A percentile compares a stretch with the other conserved stretches of the same genome.
phyloP scores from a whole-genome alignment of 371 early-diverging fungal species.

The Blastocladiella emersonii region DNA sequence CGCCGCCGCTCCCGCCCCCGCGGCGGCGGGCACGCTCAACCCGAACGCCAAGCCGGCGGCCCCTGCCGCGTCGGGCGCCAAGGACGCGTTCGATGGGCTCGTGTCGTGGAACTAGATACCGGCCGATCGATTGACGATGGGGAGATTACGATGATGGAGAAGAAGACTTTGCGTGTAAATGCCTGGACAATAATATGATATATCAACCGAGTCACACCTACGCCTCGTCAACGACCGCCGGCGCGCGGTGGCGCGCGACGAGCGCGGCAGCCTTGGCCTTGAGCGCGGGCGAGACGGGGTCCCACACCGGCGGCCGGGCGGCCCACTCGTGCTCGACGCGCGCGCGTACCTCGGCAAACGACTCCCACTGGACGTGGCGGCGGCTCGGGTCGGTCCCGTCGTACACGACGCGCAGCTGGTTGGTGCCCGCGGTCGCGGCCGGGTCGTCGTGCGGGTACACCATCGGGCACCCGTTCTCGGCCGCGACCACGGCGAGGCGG shows the following conservation, averaged over 20 bases:
- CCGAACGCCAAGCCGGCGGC: no score
- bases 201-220: no score
- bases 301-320: slow-evolving; percentile 9
- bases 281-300: slow-evolving; percentile 11
- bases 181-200: no score
- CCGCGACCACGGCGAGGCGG: slow-evolving; percentile 30
- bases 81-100: no score
- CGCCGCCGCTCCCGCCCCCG: no score
- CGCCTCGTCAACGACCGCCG: no score
- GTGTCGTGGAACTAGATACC: no score
- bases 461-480: slow-evolving; percentile 23
- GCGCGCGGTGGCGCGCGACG: neutral
- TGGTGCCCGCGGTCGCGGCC: slow-evolving; percentile 10
- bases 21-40: no score
- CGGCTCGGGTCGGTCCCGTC: slow-evolving; percentile 24
- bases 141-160: no score
- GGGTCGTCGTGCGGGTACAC: slow-evolving; percentile 20
- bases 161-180: no score
- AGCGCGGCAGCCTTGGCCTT: neutral
- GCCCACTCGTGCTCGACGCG: slow-evolving; percentile 36
- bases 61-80: no score
- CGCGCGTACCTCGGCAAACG: slow-evolving; percentile 29
- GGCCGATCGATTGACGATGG: no score
- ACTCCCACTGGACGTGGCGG: slow-evolving; percentile 22
- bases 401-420: slow-evolving; percentile 33